These are phyloP conservation scores for Colletotrichum sp. DNA, from an alignment of 2,329 filamentous ascomycete genomes.

Conservation along the genomic window DNA sequence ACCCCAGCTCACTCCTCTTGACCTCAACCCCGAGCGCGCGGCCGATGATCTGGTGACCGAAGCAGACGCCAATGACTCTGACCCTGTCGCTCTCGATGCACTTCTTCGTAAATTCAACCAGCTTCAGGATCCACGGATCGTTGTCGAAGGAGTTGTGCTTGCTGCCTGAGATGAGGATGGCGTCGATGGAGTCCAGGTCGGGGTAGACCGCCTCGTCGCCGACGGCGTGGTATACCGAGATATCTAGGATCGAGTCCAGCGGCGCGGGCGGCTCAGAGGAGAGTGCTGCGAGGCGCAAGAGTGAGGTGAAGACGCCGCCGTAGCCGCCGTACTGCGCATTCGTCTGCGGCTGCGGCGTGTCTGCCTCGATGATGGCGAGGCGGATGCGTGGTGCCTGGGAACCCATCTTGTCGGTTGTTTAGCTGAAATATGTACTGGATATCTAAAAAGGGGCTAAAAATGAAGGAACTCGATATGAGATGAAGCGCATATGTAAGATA, in stretches of 20 bases:
- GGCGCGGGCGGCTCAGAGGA: constrained; percentile 44
- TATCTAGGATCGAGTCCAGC: constrained; percentile 52
- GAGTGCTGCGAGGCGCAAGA: constrained; percentile 60
- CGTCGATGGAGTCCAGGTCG: constrained; percentile 75
- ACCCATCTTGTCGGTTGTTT: constrained; percentile 13
- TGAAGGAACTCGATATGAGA: not conserved
- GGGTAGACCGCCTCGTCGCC: constrained; percentile 70
- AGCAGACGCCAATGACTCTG: constrained; percentile 80
- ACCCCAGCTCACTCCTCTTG: constrained; percentile 69
- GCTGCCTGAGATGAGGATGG: constrained; percentile 79
- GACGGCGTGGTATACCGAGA: constrained; percentile 76
- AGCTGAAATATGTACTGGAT: not conserved
- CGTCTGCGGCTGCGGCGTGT: constrained; percentile 72
- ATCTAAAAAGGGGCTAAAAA: not conserved
- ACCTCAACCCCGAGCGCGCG: constrained; percentile 73
- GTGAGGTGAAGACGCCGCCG: constrained; percentile 68
- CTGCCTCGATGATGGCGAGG: constrained; percentile 88
- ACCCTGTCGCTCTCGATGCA: constrained; percentile 67
- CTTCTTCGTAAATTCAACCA: constrained; percentile 69
- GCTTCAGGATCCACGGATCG: constrained; percentile 75
- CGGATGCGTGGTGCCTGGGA: constrained; percentile 57
- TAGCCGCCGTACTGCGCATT: constrained; percentile 73
- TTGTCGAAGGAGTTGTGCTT: constrained; percentile 76
- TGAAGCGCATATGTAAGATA: not conserved
- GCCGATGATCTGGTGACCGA: constrained; percentile 85